These are phyloP conservation scores for Ogataea chonburiensis DNA, from an alignment of 805 yeast species.

Conservation along the genomic window DNA sequence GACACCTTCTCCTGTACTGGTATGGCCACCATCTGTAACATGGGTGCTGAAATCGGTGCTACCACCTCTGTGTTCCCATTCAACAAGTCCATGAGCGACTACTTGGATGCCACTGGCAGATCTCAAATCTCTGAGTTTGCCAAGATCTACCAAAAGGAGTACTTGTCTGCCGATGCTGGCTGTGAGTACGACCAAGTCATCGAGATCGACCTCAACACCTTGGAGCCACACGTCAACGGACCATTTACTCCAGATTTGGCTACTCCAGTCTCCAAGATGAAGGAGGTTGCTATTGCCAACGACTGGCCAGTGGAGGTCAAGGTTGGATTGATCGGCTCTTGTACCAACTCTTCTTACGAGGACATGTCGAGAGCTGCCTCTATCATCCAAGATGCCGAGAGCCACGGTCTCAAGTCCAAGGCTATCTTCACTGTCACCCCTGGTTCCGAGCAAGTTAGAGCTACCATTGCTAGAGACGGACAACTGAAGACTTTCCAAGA, in stretches of 20 bases:
- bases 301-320: conserved; percentile 85
- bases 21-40: conserved; percentile 98
- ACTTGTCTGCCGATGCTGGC: conserved; percentile 78
- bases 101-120: conserved; percentile 82
- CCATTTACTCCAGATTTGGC: conserved; percentile 98
- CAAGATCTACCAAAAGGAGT: conserved; percentile 41
- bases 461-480: conserved; percentile 95
- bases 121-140: conserved; percentile 81
- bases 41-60: conserved; percentile 99
- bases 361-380: conserved; percentile 97
- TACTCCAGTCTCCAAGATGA: conserved; percentile 85
- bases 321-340: conserved; percentile 96
- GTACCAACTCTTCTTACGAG: conserved; percentile 97
- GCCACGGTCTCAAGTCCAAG: conserved; percentile 85
- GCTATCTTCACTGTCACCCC: conserved; percentile 94
- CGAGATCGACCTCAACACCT: conserved; percentile 79
- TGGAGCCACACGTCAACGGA: conserved; percentile 96
- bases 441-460: conserved; percentile 97
- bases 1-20: conserved; percentile 93
- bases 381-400: conserved; percentile 80
- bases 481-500: conserved; percentile 74
- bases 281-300: conserved; percentile 63
- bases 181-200: conserved; percentile 90
- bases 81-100: conserved; percentile 49
- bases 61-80: conserved; percentile 97